Conservation (phyloP, 225 moss, liverwort and hornwort genomes). For the Antitrichia curtipendula region DNA sequence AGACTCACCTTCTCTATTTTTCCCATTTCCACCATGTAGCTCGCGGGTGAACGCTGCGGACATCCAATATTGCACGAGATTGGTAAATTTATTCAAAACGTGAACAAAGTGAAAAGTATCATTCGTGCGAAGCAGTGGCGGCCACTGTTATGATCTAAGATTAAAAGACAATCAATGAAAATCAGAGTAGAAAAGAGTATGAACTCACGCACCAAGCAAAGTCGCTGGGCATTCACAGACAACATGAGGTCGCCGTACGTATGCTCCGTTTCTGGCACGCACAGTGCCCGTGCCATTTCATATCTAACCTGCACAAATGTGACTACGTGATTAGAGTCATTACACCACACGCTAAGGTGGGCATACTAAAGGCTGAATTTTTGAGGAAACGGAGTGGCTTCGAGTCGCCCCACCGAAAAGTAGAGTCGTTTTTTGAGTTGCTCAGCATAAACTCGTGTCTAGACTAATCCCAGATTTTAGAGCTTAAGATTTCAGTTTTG, state of each 20-base stretch:
- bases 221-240: conserved; percentile 50
- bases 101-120: not conserved
- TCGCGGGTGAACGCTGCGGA: conserved; percentile 46
- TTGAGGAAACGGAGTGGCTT: not conserved
- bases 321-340: not conserved
- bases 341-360: not conserved
- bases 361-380: not conserved
- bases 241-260: conserved; percentile 69
- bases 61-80: not conserved
- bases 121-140: not conserved
- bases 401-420: not conserved
- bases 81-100: not conserved
- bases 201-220: conserved; percentile 36
- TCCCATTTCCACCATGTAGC: conserved; percentile 86
- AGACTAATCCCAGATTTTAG: not conserved
- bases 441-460: not conserved
- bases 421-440: not conserved
- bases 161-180: not conserved
- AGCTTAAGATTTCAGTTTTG: not conserved
- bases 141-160: not conserved
- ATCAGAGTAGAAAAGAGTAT: not conserved
- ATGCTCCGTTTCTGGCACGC: conserved; percentile 80
- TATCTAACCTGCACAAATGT: conserved; percentile 52
- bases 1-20: conserved; percentile 66
- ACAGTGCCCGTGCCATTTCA: conserved; percentile 60